Percentiles rank a stretch among this genome's conserved stretches.
Evolutionary conservation across 2,329 filamentous ascomycete genomes (phyloP).

Genomic region (Colletotrichum sp.): DNA sequence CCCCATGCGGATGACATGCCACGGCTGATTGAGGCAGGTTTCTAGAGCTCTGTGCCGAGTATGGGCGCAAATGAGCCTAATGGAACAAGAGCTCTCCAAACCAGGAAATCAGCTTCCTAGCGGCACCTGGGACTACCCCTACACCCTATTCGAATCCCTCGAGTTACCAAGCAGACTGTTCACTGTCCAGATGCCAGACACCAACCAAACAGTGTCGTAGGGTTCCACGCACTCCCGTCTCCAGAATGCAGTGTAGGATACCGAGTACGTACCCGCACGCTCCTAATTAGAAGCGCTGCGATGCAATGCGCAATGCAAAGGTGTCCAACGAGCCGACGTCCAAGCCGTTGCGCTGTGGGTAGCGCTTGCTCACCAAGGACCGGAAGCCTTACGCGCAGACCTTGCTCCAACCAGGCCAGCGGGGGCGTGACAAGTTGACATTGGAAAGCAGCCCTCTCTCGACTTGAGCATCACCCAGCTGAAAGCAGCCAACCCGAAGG

Average conservation of each 20-base stretch:
- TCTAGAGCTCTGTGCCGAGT: constrained; percentile 11
- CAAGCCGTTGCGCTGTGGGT: neutral
- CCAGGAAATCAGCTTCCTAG: constrained; percentile 20
- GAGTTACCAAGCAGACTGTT: neutral
- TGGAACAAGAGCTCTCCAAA: constrained; percentile 16
- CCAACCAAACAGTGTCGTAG: neutral
- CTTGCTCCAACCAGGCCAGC: neutral
- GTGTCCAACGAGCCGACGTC: neutral
- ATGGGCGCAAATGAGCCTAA: constrained; percentile 12
- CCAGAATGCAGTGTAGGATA: neutral
- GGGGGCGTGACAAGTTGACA: neutral
- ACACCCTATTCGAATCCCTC: neutral
- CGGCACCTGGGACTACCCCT: constrained; percentile 13
- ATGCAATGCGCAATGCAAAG: neutral
- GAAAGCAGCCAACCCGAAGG: constrained; percentile 5
- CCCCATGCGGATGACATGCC: constrained; percentile 13
- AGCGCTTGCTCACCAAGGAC: neutral
- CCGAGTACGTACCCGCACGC: neutral
- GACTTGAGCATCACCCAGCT: neutral
- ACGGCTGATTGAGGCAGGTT: constrained; percentile 21
- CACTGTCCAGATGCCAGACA: neutral
- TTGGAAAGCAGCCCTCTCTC: neutral
- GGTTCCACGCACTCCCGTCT: neutral
- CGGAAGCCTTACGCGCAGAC: constrained; percentile 16
- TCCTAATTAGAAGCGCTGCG: neutral